Percentiles rank a stretch among this genome's conserved stretches.
Conservation (phyloP, 2,329 filamentous ascomycete species). For the Beauveria bassiana region DNA sequence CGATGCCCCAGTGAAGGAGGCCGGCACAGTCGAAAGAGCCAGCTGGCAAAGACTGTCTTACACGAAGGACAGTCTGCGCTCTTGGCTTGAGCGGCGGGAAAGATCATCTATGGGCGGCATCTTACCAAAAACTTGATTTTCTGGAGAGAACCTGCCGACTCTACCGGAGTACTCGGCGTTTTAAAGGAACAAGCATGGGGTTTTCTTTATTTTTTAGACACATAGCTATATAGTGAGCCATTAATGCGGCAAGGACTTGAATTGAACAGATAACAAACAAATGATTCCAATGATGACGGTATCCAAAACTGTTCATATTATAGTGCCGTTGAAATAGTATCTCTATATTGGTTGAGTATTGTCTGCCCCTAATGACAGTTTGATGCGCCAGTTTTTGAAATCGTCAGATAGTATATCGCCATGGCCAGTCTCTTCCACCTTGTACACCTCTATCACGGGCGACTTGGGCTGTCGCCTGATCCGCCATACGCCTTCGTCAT, state of each 20-base stretch:
- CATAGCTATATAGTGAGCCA: slow-evolving; percentile 16
- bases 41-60: background rate
- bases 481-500: slow-evolving; percentile 71
- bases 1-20: background rate
- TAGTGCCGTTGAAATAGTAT: background rate
- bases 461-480: slow-evolving; percentile 60
- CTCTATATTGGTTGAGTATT: background rate
- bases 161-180: slow-evolving; percentile 3
- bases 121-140: background rate
- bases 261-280: background rate
- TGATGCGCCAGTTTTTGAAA: slow-evolving; percentile 69
- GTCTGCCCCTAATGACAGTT: slow-evolving; percentile 31
- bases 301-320: background rate
- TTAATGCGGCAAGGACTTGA: slow-evolving; percentile 9
- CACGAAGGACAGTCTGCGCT: background rate
- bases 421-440: slow-evolving; percentile 64
- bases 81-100: background rate
- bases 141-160: background rate
- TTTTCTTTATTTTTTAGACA: slow-evolving; percentile 13
- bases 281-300: background rate
- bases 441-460: slow-evolving; percentile 63
- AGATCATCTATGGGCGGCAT: background rate
- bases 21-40: background rate
- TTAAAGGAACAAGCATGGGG: background rate
- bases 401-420: slow-evolving; percentile 69